phyloP scores from a whole-genome alignment of 1,284 basidiomycete species.

The Puccinia horiana region DNA sequence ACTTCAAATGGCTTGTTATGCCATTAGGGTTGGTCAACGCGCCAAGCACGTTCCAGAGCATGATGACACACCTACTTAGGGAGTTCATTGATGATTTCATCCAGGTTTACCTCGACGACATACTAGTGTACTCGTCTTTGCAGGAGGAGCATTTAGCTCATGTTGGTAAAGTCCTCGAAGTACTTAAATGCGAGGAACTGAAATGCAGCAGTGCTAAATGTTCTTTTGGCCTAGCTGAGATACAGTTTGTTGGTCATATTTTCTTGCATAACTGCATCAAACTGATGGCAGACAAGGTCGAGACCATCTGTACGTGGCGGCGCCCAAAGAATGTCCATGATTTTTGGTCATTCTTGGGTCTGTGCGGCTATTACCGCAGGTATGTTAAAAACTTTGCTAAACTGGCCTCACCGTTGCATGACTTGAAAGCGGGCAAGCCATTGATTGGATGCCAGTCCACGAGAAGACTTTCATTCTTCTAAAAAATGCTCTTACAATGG shows the following conservation, averaged over 20 bases:
- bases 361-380: slow-evolving; percentile 61
- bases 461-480: neutral
- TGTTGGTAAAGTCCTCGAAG: slow-evolving; percentile 34
- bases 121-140: too few species aligned
- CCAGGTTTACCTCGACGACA: slow-evolving; percentile 49
- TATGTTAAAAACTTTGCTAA: slow-evolving; percentile 61
- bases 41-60: too few species aligned
- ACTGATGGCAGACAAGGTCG: slow-evolving; percentile 62
- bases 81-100: slow-evolving; percentile 20
- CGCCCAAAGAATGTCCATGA: slow-evolving; percentile 57
- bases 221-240: slow-evolving; percentile 44
- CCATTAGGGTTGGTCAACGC: too few species aligned
- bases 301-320: slow-evolving; percentile 60
- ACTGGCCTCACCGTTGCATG: slow-evolving; percentile 57
- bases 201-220: slow-evolving; percentile 46
- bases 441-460: neutral
- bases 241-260: slow-evolving; percentile 62
- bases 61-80: too few species aligned
- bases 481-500: neutral
- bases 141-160: too few species aligned
- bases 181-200: slow-evolving; percentile 13
- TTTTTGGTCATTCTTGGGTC: slow-evolving; percentile 60
- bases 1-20: too few species aligned
- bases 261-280: slow-evolving; percentile 57
- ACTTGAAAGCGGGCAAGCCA: neutral